Conservation (phyloP, 345 rosid genomes). For the Acer yangbiense region DNA sequence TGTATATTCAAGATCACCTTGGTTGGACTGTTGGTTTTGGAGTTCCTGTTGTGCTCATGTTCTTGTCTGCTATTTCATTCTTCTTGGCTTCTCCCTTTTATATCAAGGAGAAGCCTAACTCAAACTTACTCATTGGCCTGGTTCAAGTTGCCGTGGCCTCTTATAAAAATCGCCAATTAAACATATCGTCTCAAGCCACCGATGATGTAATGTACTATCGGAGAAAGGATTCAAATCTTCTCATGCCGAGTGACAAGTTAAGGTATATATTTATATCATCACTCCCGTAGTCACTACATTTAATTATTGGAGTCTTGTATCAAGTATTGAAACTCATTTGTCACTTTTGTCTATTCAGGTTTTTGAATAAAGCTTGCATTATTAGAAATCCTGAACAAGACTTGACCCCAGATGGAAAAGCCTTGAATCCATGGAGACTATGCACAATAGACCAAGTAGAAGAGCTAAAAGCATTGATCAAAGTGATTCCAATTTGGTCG, state of each 20-base stretch:
- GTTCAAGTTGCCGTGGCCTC: conserved; percentile 51
- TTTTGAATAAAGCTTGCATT: conserved; percentile 58
- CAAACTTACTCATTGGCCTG: conserved; percentile 45
- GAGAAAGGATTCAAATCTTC: conserved; percentile 27
- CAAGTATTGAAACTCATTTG: too few relatives aligned
- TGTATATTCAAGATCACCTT: conserved; percentile 48
- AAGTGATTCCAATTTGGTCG: conserved; percentile 51
- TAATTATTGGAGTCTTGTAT: too few relatives aligned
- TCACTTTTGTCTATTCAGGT: conserved; percentile 26
- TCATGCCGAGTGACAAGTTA: conserved; percentile 40
- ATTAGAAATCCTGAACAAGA: conserved; percentile 36
- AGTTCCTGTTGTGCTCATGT: conserved; percentile 42
- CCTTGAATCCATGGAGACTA: conserved; percentile 45
- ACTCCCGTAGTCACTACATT: too few relatives aligned
- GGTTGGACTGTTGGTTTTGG: conserved; percentile 72
- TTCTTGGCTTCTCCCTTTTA: conserved; percentile 49
- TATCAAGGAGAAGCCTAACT: conserved; percentile 32
- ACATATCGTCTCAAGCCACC: conserved; percentile 16
- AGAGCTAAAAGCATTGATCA: conserved; percentile 55
- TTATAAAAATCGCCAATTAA: conserved; percentile 31
- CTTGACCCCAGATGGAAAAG: conserved; percentile 30
- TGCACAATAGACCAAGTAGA: conserved; percentile 64
- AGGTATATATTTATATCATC: conserved; percentile 30
- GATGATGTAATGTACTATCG: conserved; percentile 16
- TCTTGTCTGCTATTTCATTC: conserved; percentile 43